A percentile compares a stretch with the other conserved stretches of the same genome.
Conservation (phyloP, 78 protist species). For the Dictyostelium intermedium region DNA sequence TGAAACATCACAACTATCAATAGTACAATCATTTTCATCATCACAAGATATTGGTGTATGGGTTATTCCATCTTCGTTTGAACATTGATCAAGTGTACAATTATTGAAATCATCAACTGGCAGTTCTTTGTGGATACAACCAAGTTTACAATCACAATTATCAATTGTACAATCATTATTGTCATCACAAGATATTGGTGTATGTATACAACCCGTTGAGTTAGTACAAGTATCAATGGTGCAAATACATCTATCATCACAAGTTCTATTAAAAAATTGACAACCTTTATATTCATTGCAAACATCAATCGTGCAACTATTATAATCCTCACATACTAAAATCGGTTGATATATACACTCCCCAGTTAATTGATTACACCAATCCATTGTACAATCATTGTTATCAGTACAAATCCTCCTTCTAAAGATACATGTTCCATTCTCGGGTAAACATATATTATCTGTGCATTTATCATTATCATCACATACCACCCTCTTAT, state of each 20-base stretch:
- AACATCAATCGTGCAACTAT: not conserved
- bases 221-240: not conserved
- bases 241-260: slow-evolving; percentile 29
- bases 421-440: not conserved
- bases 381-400: slow-evolving; percentile 46
- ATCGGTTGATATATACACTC: not conserved
- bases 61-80: slow-evolving; percentile 11
- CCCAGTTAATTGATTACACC: slow-evolving; percentile 11
- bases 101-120: slow-evolving; percentile 4
- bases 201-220: slow-evolving; percentile 32
- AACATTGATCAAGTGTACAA: not conserved
- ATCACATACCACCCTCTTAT: slow-evolving; percentile 17
- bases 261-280: not conserved
- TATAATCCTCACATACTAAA: not conserved
- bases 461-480: not conserved
- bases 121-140: not conserved
- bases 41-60: slow-evolving; percentile 28
- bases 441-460: slow-evolving; percentile 10
- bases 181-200: slow-evolving; percentile 48
- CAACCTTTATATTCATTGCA: slow-evolving; percentile 5
- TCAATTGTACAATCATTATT: slow-evolving; percentile 13
- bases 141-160: not conserved
- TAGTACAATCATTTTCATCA: slow-evolving; percentile 18
- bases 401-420: not conserved
- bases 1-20: not conserved